Percentiles rank a stretch among this genome's conserved stretches.
Evolutionary conservation across 2,329 filamentous ascomycete species (phyloP).

Genomic region (Exserohilum turcica): DNA sequence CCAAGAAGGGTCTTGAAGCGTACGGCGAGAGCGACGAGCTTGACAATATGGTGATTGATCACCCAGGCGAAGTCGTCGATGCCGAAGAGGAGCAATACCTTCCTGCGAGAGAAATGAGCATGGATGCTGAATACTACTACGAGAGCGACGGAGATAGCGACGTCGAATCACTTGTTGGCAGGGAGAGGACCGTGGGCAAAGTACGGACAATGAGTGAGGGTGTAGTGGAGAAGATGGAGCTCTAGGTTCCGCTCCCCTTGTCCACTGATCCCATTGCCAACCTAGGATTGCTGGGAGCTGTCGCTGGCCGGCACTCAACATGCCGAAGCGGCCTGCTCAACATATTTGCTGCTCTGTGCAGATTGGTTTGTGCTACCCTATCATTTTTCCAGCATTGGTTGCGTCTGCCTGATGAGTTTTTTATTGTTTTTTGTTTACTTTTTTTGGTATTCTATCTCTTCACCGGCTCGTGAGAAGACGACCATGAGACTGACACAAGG

Average conservation of each 20-base stretch:
- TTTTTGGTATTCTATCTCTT: constrained; percentile 11
- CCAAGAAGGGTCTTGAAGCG: constrained; percentile 52
- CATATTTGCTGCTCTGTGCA: background rate
- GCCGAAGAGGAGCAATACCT: constrained; percentile 47
- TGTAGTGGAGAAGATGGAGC: constrained; percentile 59
- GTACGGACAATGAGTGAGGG: constrained; percentile 60
- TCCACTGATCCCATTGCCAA: background rate
- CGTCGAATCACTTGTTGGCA: constrained; percentile 37
- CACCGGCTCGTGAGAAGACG: constrained; percentile 26
- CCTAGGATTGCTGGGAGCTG: background rate
- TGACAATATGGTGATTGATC: constrained; percentile 47
- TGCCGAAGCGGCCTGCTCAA: background rate
- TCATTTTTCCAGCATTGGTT: background rate
- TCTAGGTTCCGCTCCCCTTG: constrained; percentile 36
- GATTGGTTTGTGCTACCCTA: background rate
- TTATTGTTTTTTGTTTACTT: background rate
- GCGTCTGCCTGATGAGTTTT: background rate
- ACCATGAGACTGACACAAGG: constrained; percentile 17
- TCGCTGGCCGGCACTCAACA: constrained; percentile 1
- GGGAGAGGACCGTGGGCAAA: constrained; percentile 48
- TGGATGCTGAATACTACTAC: constrained; percentile 39
- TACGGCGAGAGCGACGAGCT: constrained; percentile 54
- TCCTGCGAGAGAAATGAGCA: constrained; percentile 37
- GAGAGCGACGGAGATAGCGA: constrained; percentile 43
- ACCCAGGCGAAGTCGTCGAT: constrained; percentile 47